These are phyloP conservation scores for Macrocybe gigantea DNA, from an alignment of 768 basidiomycete species.

Conservation along the genomic window DNA sequence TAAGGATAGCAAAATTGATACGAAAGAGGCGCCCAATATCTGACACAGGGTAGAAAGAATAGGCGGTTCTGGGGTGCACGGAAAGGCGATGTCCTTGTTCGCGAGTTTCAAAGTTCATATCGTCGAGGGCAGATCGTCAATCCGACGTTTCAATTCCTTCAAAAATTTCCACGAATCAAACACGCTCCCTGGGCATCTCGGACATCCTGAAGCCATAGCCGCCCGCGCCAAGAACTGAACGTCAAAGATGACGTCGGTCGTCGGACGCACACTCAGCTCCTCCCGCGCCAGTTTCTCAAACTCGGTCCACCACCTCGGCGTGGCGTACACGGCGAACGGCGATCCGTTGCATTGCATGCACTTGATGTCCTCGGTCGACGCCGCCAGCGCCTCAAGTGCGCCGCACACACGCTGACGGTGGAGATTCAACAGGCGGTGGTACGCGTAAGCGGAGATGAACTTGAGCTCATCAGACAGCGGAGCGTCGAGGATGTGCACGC, in stretches of 20 bases:
- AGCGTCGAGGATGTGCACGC: slow-evolving; percentile 46
- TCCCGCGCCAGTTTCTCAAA: slow-evolving; percentile 51
- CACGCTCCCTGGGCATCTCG: slow-evolving; percentile 62
- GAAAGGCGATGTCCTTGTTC: neutral
- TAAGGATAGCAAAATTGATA: too few relatives aligned
- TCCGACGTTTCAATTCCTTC: slow-evolving; percentile 44
- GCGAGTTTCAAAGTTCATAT: slow-evolving; percentile 11
- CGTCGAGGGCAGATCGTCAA: slow-evolving; percentile 42
- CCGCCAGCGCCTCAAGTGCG: slow-evolving; percentile 40
- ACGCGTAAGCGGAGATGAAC: slow-evolving; percentile 62
- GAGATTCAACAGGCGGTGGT: slow-evolving; percentile 57
- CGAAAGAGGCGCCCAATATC: too few relatives aligned
- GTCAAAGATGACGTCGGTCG: slow-evolving; percentile 54
- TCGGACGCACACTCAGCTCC: slow-evolving; percentile 52
- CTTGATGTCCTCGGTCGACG: slow-evolving; percentile 39
- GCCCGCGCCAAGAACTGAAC: slow-evolving; percentile 52
- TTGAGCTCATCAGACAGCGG: slow-evolving; percentile 58
- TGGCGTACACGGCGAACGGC: slow-evolving; percentile 32
- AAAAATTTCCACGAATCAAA: slow-evolving; percentile 56
- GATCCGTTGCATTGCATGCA: slow-evolving; percentile 67
- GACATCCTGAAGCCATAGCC: slow-evolving; percentile 46
- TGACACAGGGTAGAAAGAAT: too few relatives aligned
- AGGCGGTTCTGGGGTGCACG: too few relatives aligned
- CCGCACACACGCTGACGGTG: slow-evolving; percentile 48
- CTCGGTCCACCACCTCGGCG: slow-evolving; percentile 67